Evolutionary conservation across 148 eudicot genomes (phyloP).

Genomic region (Amaranthus palmeri): DNA sequence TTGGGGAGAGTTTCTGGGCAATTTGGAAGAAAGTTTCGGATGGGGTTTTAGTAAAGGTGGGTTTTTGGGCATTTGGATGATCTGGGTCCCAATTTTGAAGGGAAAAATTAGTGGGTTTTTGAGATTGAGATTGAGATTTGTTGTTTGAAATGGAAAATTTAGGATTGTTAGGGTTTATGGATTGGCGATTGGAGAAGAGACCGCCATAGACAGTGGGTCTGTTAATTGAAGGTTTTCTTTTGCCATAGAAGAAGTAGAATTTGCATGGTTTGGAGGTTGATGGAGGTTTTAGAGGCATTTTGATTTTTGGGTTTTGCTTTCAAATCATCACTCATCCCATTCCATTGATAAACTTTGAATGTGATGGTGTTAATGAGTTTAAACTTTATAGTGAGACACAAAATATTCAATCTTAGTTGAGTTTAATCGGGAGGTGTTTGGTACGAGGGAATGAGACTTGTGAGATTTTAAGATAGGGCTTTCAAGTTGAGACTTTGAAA

Average conservation of each 20-base stretch:
- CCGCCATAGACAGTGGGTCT: constrained; percentile 84
- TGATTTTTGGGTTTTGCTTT: not conserved
- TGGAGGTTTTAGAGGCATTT: constrained; percentile 58
- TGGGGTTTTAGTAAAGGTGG: constrained; percentile 26
- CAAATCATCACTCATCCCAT: not conserved
- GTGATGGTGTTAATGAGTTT: too few species aligned
- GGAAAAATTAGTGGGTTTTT: constrained; percentile 36
- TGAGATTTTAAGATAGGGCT: too few species aligned
- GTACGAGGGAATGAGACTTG: too few species aligned
- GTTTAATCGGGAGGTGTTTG: too few species aligned
- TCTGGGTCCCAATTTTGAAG: constrained; percentile 76
- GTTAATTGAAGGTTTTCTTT: constrained; percentile 69
- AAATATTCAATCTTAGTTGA: too few species aligned
- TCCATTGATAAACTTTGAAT: too few species aligned
- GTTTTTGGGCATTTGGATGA: constrained; percentile 14
- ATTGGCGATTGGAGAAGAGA: constrained; percentile 73
- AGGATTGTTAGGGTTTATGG: constrained; percentile 32
- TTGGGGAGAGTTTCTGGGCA: constrained; percentile 58
- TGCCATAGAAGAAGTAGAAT: constrained; percentile 70
- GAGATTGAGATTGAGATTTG: constrained; percentile 1
- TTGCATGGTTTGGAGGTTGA: constrained; percentile 39
- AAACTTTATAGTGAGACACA: too few species aligned
- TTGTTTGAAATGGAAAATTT: not conserved
- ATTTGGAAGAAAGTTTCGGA: constrained; percentile 54
- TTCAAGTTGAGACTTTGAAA: too few species aligned